Percentiles rank a stretch among this genome's conserved stretches.
phyloP scores from a whole-genome alignment of 768 basidiomycete genomes.

The Floccularia luteovirens region DNA sequence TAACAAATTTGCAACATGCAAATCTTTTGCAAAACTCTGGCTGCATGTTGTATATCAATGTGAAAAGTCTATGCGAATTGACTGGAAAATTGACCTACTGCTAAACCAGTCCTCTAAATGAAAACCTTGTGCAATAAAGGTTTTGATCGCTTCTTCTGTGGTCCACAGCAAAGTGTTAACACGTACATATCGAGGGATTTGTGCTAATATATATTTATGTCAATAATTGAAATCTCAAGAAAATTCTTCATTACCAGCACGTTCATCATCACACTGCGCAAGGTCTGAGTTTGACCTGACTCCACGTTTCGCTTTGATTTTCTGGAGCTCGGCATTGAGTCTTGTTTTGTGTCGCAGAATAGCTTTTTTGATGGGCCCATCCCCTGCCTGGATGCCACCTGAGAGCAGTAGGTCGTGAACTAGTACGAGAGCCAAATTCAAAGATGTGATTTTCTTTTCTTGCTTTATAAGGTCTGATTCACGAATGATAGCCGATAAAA shows the following conservation, averaged over 20 bases:
- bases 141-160: conserved; percentile 51
- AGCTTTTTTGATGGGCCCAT: conserved; percentile 87
- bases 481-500: conserved; percentile 63
- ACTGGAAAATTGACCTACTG: conserved; percentile 33
- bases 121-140: conserved; percentile 52
- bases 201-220: conserved; percentile 27
- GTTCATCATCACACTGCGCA: conserved; percentile 49
- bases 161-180: conserved; percentile 73
- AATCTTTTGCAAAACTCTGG: conserved; percentile 62
- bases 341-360: conserved; percentile 86
- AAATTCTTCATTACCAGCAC: conserved; percentile 41
- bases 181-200: conserved; percentile 79
- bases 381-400: conserved; percentile 81
- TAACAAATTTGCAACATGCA: conserved; percentile 78
- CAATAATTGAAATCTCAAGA: background rate
- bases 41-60: conserved; percentile 21
- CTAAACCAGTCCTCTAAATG: conserved; percentile 40
- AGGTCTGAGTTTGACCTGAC: conserved; percentile 58
- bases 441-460: conserved; percentile 73
- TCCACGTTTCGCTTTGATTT: conserved; percentile 72
- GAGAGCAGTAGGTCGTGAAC: conserved; percentile 87
- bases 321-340: conserved; percentile 79
- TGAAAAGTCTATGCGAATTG: conserved; percentile 1
- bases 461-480: conserved; percentile 60
- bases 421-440: conserved; percentile 75